Base-by-base conservation (phyloP, 2,329 filamentous ascomycete genomes). In the Colletotrichum caudatum region DNA sequence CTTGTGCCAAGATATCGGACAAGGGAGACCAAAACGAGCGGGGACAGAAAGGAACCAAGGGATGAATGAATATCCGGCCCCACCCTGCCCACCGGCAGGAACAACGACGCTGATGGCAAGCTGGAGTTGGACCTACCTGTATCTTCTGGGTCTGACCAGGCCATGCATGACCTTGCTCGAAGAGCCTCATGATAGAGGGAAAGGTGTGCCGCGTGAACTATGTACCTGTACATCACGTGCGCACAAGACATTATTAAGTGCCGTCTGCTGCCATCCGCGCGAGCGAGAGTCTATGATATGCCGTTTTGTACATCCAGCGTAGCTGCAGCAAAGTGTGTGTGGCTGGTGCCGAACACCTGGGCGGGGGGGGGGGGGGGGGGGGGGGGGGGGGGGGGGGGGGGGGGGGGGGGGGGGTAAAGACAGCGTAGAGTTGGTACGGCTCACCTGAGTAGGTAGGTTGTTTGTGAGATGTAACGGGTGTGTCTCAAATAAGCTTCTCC, bases 271-370 rank as follows among this genome's bases (percentile, higher is more conserved):
- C 35, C 35, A 35, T 35, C 7, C 8, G 6, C 35, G 9, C 35
- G 35, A 8, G 11, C 11, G 7, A 37, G 9, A 37, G 35, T 9
- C 48, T 37, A 39, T n/a, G 50, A 33, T 33, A 37, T 50, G 16
- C 57, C 26, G 35, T 23, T 23, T 39, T 29, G 29, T 29, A 29
- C 29, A 29, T 29, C 29, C 29, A 29, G 29, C 29, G 26, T 48
- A 62, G 59, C 51, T 37, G 57, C 57, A 57, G 50, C 46, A 67
- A 62, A 57, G 41, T 71, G 64, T 71, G 41, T 67, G 68, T 71
- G 68, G 64, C 64, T 51, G 68, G 57, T 70, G 68, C 68, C 61
- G 46, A 62, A 57, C 57, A 66, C 53, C 12, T 53, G 66, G 62
- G 37, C 11, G 3, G 62, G 39, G 35, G 33, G 5, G 33, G 33